Evolutionary conservation across 2,329 filamentous ascomycete species (phyloP).

Genomic region (Penicillium vulpinum): DNA sequence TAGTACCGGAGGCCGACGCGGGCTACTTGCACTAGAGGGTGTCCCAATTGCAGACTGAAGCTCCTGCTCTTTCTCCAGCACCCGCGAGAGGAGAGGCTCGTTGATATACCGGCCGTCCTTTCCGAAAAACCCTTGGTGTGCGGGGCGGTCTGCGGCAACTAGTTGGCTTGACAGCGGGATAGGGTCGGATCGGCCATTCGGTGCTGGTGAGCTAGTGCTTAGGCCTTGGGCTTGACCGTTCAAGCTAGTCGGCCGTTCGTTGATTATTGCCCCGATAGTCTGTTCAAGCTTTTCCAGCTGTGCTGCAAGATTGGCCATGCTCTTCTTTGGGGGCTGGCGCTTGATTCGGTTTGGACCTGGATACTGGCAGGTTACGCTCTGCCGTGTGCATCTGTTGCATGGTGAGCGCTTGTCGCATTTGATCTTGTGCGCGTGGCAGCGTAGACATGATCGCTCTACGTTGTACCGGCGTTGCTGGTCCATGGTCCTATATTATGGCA

Average conservation of each 20-base stretch:
- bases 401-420: constrained; percentile 27
- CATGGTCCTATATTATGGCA: constrained; percentile 1
- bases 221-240: not conserved
- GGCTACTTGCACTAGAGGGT: constrained; percentile 6
- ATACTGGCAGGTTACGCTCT: constrained; percentile 24
- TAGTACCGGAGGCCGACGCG: constrained; percentile 12
- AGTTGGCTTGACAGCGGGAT: not conserved
- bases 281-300: constrained; percentile 27
- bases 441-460: constrained; percentile 31
- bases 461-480: constrained; percentile 24
- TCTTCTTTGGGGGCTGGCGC: constrained; percentile 21
- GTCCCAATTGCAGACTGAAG: constrained; percentile 25
- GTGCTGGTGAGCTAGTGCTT: not conserved
- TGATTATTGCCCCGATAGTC: constrained; percentile 15
- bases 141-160: not conserved
- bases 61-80: constrained; percentile 30
- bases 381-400: constrained; percentile 25
- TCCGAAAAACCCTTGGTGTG: constrained; percentile 21
- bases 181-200: not conserved
- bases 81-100: constrained; percentile 28
- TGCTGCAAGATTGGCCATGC: constrained; percentile 19
- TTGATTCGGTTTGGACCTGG: constrained; percentile 24
- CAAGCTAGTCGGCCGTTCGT: not conserved
- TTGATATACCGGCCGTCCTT: constrained; percentile 33
- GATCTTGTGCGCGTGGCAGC: constrained; percentile 33